These are phyloP conservation scores for Ophiocordyceps sinensis DNA, from an alignment of 2,329 filamentous ascomycete species.

Conservation along the genomic window DNA sequence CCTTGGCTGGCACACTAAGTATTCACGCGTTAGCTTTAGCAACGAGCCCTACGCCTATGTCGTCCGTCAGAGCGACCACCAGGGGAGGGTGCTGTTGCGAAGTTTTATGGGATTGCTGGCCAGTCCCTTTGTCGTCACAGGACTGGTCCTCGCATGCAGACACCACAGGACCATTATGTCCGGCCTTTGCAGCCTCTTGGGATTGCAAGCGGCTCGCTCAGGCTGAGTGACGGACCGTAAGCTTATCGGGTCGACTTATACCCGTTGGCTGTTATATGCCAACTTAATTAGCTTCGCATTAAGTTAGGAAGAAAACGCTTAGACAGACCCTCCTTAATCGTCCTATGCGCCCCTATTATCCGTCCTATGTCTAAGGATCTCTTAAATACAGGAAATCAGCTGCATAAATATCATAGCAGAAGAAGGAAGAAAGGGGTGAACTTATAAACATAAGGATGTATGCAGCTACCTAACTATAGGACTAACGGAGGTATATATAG, in stretches of 20 bases:
- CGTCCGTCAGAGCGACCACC: slow-evolving; percentile 50
- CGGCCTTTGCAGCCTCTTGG: background rate
- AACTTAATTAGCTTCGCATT: too few relatives aligned
- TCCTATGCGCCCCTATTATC: too few relatives aligned
- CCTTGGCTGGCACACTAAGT: slow-evolving; percentile 84
- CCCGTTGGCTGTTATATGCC: too few relatives aligned
- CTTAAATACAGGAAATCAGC: too few relatives aligned
- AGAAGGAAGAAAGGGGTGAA: too few relatives aligned
- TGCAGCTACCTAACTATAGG: too few relatives aligned
- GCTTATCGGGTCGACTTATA: background rate
- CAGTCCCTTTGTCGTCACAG: slow-evolving; percentile 15
- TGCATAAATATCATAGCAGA: too few relatives aligned
- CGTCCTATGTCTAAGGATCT: too few relatives aligned
- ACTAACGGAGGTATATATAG: too few relatives aligned
- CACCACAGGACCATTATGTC: slow-evolving; percentile 10
- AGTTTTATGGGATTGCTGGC: slow-evolving; percentile 22
- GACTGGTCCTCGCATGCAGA: slow-evolving; percentile 12
- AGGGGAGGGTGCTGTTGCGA: slow-evolving; percentile 45
- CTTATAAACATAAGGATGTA: too few relatives aligned
- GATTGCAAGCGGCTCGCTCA: background rate
- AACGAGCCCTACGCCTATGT: slow-evolving; percentile 86
- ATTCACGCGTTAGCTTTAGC: slow-evolving; percentile 81
- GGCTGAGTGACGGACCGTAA: background rate
- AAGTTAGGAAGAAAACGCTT: too few relatives aligned
- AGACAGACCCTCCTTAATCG: too few relatives aligned